Evolutionary conservation across 176 grass and related monocot species (phyloP), one percentile per base, ranked within the genome.

Genomic region (Cenchrus fungigraminus): DNA sequence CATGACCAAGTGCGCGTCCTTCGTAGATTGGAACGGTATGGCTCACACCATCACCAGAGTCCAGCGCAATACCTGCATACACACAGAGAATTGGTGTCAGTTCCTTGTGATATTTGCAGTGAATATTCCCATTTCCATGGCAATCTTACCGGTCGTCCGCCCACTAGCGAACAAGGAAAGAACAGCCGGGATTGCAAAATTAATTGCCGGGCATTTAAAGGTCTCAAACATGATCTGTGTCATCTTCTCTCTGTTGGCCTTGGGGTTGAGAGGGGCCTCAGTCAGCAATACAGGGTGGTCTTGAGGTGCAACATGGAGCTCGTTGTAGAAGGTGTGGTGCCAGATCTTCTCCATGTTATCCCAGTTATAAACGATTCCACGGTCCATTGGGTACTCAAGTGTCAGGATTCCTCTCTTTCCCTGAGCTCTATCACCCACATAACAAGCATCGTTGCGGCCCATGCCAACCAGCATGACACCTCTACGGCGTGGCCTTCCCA

Each of bases 211-310:
- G 44, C 88, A 90, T 61, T 89, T 73, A 55, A 97, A 97, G 16
- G 94, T 93, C 51, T 97, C 94, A 68, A 97, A 97, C 94, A 97
- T 97, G 71, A 97, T 97, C 70, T 97, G 94, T 52, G 94, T 97
- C 94, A 97, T 93, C 82, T 97, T 97, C 65, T 97, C 94, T 74
- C 94, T 91, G 59, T 96, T 96, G 53, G 91, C 94, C 60, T 96
- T 96, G 55, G 94, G 91, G 50, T 96, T 96, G 29, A 96, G 91
- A 42, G 94, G 94, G 12, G 91, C 94, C 32, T 96, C 94, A 0
- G 94, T 96, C 17, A 96, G 86, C 25, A 96, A 73, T 19, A 96
- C 79, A 15, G 94, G 94, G 78, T 96, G 94, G 52, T 96, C 94
- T 80, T 96, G 91, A 66, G 91, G 91, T 7, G 94, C 47, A 42